A percentile compares a stretch with the other conserved stretches of the same genome.
Conservation (phyloP, 2,329 filamentous ascomycete species). For the Orbilia javanica region DNA sequence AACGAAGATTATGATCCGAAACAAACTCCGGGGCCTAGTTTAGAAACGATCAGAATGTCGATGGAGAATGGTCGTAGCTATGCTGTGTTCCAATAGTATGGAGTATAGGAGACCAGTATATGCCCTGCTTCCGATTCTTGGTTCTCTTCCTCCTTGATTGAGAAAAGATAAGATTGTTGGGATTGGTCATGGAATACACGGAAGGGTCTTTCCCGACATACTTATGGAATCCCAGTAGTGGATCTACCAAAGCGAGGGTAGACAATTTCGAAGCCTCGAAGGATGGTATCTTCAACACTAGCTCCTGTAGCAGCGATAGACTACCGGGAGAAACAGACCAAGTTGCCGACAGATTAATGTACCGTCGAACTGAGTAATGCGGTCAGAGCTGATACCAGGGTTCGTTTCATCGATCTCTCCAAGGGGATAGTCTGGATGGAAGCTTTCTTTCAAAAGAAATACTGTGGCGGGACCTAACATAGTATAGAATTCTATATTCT, state of each 20-base stretch:
- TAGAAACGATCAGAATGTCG: not conserved
- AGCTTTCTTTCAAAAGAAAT: conserved; percentile 40
- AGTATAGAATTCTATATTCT: conserved; percentile 29
- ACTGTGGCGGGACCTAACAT: conserved; percentile 44
- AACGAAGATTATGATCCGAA: not conserved
- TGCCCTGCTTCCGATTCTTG: conserved; percentile 36
- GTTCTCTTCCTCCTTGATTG: conserved; percentile 32
- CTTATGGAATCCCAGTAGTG: conserved; percentile 59
- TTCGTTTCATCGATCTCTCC: conserved; percentile 55
- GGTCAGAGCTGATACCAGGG: conserved; percentile 57
- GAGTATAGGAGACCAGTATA: conserved; percentile 7
- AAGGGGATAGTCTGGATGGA: conserved; percentile 51
- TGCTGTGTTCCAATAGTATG: conserved; percentile 15
- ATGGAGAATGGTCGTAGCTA: not conserved
- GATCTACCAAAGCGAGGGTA: conserved; percentile 44
- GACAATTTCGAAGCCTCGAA: conserved; percentile 24
- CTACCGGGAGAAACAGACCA: conserved; percentile 57
- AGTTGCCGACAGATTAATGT: conserved; percentile 56
- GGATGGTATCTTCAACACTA: conserved; percentile 30
- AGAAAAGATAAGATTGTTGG: conserved; percentile 57
- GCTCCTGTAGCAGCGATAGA: conserved; percentile 36
- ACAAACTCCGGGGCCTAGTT: not conserved
- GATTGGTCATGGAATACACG: conserved; percentile 43
- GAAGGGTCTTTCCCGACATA: conserved; percentile 56
- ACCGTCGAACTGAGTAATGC: conserved; percentile 35